Percentiles rank a stretch among this genome's conserved stretches.
phyloP scores from a whole-genome alignment of 257 asterid species.

The Leptodermis oblonga region DNA sequence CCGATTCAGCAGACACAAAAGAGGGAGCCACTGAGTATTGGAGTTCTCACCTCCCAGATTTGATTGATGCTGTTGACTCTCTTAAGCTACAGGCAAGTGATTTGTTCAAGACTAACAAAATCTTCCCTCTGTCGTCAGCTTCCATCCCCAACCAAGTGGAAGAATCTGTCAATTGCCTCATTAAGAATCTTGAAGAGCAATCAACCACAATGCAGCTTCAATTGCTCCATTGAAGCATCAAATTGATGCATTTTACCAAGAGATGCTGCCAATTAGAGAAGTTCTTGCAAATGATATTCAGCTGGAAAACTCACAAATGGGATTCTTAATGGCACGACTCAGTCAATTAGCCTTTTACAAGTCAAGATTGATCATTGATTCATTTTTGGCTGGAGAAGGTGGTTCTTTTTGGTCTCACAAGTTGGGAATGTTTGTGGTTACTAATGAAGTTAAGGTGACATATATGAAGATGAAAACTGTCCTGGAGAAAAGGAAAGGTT shows the following conservation, averaged over 20 bases:
- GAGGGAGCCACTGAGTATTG: background rate
- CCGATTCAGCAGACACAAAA: too few relatives aligned
- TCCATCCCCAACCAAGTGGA: background rate
- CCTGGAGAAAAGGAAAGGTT: background rate
- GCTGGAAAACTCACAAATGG: background rate
- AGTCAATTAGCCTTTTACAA: background rate
- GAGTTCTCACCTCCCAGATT: background rate
- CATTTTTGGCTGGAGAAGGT: background rate
- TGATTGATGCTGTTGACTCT: background rate
- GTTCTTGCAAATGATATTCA: background rate
- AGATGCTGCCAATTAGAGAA: background rate
- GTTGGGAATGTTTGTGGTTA: background rate
- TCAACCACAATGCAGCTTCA: background rate
- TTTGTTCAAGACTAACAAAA: background rate
- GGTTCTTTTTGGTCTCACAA: slow-evolving; percentile 1
- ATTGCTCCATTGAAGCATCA: slow-evolving; percentile 2
- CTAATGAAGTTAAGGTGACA: background rate
- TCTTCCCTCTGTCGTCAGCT: background rate
- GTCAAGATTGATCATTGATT: background rate
- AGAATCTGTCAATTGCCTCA: background rate
- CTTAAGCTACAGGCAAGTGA: slow-evolving; percentile 4
- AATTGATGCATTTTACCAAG: background rate
- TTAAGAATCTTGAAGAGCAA: background rate
- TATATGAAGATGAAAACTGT: background rate
- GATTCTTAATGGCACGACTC: too few relatives aligned